Percentiles rank a stretch among this genome's conserved stretches.
Evolutionary conservation across 2,329 filamentous ascomycete species (phyloP).

Genomic region (Grosmannia penicillata): DNA sequence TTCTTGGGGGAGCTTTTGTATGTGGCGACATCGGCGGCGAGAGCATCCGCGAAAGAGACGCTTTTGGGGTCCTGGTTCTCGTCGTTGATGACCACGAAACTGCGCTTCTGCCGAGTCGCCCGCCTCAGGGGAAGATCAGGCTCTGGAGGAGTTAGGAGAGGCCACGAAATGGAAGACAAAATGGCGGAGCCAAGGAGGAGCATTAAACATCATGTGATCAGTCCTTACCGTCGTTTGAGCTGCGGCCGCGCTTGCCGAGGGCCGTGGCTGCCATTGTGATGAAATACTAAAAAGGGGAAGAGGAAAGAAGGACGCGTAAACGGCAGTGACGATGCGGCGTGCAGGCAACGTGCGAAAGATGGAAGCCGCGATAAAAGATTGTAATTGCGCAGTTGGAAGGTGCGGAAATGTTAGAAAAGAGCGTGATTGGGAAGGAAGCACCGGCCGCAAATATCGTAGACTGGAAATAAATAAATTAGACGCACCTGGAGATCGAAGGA

Average conservation of each 20-base stretch:
- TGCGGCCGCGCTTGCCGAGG: neutral
- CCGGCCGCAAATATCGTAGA: too few relatives aligned
- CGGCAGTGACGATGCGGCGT: neutral
- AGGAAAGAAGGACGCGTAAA: neutral
- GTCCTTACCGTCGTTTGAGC: neutral
- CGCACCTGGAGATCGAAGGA: too few relatives aligned
- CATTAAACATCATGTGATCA: neutral
- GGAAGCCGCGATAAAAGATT: neutral
- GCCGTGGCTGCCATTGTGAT: neutral
- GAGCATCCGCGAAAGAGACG: constrained; percentile 21
- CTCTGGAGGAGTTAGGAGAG: neutral
- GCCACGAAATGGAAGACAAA: neutral
- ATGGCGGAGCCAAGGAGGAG: neutral
- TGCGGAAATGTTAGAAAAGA: too few relatives aligned
- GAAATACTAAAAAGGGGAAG: neutral
- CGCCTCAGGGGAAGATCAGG: constrained; percentile 26
- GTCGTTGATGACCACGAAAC: constrained; percentile 35
- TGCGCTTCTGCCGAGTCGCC: constrained; percentile 27
- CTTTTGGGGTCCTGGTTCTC: constrained; percentile 50
- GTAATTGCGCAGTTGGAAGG: too few relatives aligned
- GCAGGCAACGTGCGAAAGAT: too few relatives aligned
- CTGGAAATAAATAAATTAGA: too few relatives aligned
- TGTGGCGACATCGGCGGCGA: constrained; percentile 12
- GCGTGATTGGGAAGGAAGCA: too few relatives aligned
- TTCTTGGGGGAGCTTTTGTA: constrained; percentile 1